Conservation (phyloP, 2,329 filamentous ascomycete species). For the Colletotrichum trifolii region DNA sequence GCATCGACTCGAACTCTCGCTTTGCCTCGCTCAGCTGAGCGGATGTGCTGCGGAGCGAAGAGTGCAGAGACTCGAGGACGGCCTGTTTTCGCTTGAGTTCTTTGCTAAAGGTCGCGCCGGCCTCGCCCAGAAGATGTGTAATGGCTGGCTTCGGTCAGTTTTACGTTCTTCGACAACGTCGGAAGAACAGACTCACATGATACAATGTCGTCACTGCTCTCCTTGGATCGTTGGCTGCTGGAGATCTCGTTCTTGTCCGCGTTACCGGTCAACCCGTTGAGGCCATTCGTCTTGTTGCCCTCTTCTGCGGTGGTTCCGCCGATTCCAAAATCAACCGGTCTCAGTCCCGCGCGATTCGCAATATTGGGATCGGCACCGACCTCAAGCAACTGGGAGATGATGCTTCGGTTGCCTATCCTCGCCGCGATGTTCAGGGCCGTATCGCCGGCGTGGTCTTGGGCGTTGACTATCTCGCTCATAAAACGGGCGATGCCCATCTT, state of each 20-base stretch:
- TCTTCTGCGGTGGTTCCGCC: constrained; percentile 70
- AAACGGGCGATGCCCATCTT: constrained; percentile 91
- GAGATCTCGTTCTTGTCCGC: constrained; percentile 57
- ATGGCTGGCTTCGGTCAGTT: constrained; percentile 69
- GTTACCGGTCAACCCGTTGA: constrained; percentile 50
- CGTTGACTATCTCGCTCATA: constrained; percentile 97
- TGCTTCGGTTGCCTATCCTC: constrained; percentile 90
- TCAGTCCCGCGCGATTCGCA: constrained; percentile 87
- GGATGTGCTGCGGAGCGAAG: constrained; percentile 83
- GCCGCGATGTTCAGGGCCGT: constrained; percentile 95
- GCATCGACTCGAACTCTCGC: constrained; percentile 76
- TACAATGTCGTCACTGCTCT: constrained; percentile 84
- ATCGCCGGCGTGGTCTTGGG: constrained; percentile 92
- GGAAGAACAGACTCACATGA: constrained; percentile 68
- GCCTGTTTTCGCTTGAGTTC: constrained; percentile 88
- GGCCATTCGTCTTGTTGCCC: constrained; percentile 33
- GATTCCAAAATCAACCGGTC: constrained; percentile 94
- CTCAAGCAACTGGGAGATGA: constrained; percentile 96
- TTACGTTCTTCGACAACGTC: background rate
- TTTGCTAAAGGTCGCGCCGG: constrained; percentile 80
- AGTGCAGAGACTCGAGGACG: constrained; percentile 83
- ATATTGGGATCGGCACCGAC: constrained; percentile 95
- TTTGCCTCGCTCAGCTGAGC: constrained; percentile 82
- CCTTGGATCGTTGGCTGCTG: constrained; percentile 68
- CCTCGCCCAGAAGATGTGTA: constrained; percentile 82